Conservation (phyloP, 768 basidiomycete species). For the Amanita molliuscula region DNA sequence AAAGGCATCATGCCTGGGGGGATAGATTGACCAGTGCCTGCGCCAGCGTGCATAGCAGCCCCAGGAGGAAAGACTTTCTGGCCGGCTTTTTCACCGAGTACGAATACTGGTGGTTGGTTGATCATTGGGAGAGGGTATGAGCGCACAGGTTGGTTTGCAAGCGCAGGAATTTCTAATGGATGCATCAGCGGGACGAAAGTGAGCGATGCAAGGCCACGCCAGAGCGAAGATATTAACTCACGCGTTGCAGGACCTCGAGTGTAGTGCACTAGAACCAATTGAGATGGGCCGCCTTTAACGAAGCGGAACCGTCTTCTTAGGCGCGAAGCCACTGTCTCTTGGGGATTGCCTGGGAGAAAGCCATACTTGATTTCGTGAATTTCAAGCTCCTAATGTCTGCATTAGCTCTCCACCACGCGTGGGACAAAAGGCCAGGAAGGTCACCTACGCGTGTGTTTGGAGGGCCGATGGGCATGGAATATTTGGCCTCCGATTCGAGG, state of each 20-base stretch:
- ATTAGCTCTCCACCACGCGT: background rate
- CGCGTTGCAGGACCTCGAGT: conserved; percentile 51
- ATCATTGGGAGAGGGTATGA: conserved; percentile 59
- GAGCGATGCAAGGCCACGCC: background rate
- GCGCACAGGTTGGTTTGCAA: conserved; percentile 54
- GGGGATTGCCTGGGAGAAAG: conserved; percentile 51
- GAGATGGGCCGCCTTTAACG: conserved; percentile 59
- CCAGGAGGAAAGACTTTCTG: conserved; percentile 47
- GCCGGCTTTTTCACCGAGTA: conserved; percentile 63
- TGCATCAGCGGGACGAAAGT: too few relatives aligned
- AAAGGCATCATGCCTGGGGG: conserved; percentile 22
- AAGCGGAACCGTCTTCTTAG: conserved; percentile 65
- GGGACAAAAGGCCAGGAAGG: background rate
- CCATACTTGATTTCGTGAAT: conserved; percentile 65
- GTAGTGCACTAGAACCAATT: conserved; percentile 72
- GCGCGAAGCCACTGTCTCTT: conserved; percentile 56
- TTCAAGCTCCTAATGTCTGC: conserved; percentile 58
- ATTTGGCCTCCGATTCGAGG: conserved; percentile 62
- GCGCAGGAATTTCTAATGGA: conserved; percentile 44
- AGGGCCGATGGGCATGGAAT: conserved; percentile 34
- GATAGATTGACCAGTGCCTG: conserved; percentile 16
- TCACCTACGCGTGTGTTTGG: conserved; percentile 38
- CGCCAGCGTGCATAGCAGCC: conserved; percentile 19
- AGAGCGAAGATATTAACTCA: conserved; percentile 27
- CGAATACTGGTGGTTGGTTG: conserved; percentile 58